Base-by-base conservation (phyloP, 2,329 filamentous ascomycete genomes). In the Colletotrichum cuscutae region DNA sequence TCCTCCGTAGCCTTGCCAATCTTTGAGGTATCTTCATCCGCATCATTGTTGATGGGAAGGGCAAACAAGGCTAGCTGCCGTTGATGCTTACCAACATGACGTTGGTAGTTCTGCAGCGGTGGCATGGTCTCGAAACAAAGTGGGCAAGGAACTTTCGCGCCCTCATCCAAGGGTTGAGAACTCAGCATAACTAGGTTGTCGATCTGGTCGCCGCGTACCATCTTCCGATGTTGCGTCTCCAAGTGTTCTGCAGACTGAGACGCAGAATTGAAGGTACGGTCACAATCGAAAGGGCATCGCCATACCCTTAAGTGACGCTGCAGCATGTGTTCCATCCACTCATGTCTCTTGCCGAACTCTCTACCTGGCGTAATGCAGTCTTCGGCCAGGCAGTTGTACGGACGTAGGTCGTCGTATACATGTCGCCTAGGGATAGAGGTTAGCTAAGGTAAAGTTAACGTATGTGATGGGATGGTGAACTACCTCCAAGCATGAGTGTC, bases 361-460 rank as follows among this genome's bases (percentile, higher is more conserved):
- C 11, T 58, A 0, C 76, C 75, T 0, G 78, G 74, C 0, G 65
- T 74, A 0, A 60, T 4, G 53, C 84, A 85, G 0, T 74, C 63
- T 3, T 74, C 37, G 0, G 77, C 76, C 0, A 83, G 53, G 49
- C 84, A 85, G 0, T 79, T 72, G 35, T 85, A 86, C 0, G 83
- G 84, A 11, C 80, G 77, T 1, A 86, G 71, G 42, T 86, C 84
- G 3, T 69, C 66, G 54, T 82, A 82, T 0, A 86, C 75, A 62
- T 86, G 84, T 5, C 77, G 77, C 5, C 80, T 81, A 2, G 1
- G n/a, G 0, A 22, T 4, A 1, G 0, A 35, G 4, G 32, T 35
- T 35, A 35, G 32, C 32, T 35, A 35, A 0, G 32, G 32, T 35
- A n/a, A n/a, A n/a, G n/a, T n/a, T n/a, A 35, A 35, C 32, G 11